These are phyloP conservation scores for Tricholoma saponaceum DNA, from an alignment of 768 basidiomycete genomes.

Conservation along the genomic window DNA sequence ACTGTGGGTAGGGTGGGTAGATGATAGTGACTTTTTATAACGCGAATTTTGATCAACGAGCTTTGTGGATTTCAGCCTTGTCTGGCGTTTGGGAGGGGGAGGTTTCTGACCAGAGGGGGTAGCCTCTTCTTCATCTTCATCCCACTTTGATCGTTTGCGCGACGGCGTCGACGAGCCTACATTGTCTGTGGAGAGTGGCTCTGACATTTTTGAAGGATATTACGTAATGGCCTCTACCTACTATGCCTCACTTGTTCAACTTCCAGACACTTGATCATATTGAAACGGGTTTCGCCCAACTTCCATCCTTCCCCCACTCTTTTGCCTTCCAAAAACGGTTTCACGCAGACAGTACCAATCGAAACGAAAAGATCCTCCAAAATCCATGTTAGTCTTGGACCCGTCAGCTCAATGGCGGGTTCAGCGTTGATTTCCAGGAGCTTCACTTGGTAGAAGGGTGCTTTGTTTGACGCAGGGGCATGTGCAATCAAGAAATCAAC, in stretches of 20 bases:
- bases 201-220: neutral
- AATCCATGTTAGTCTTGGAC: constrained; percentile 75
- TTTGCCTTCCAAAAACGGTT: constrained; percentile 51
- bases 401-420: constrained; percentile 93
- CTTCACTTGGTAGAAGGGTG: constrained; percentile 50
- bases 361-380: constrained; percentile 75
- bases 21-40: constrained; percentile 13
- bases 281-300: constrained; percentile 47
- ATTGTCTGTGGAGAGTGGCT: constrained; percentile 19
- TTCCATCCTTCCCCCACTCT: constrained; percentile 29
- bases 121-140: constrained; percentile 38
- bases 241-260: constrained; percentile 37
- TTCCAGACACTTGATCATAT: constrained; percentile 71
- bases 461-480: constrained; percentile 10
- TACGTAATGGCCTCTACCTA: constrained; percentile 1
- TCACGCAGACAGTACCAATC: constrained; percentile 64
- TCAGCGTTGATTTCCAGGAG: constrained; percentile 93
- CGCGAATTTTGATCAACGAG: constrained; percentile 9
- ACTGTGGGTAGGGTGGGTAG: constrained; percentile 42
- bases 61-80: constrained; percentile 38
- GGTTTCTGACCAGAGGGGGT: constrained; percentile 24
- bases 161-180: constrained; percentile 51
- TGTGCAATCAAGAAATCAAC: constrained; percentile 84
- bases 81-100: constrained; percentile 48
- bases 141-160: constrained; percentile 79